phyloP scores from a whole-genome alignment of 106 monocot species.

The Dendrobium nobile region DNA sequence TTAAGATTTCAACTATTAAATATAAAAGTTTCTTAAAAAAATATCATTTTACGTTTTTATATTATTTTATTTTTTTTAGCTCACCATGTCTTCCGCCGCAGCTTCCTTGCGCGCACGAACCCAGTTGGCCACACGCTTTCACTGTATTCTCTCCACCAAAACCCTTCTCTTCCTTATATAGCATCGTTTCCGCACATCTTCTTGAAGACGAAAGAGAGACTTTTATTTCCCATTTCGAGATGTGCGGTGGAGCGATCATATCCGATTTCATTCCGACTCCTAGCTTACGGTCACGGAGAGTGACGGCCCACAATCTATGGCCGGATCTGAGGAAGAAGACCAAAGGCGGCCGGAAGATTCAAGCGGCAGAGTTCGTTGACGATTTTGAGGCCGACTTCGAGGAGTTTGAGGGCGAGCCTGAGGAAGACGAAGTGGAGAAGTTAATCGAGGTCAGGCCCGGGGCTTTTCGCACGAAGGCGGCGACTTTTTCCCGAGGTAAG shows the following conservation, averaged over 20 bases:
- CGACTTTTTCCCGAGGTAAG: slow-evolving; percentile 12
- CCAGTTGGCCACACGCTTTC: too few relatives aligned
- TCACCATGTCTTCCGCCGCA: too few relatives aligned
- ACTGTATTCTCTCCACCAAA: too few relatives aligned
- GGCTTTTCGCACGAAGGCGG: not conserved
- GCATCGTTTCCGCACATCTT: too few relatives aligned
- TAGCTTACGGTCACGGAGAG: slow-evolving; percentile 1
- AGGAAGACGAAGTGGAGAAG: slow-evolving; percentile 14
- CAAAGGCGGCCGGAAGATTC: slow-evolving; percentile 1
- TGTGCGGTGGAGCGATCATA: slow-evolving; percentile 24
- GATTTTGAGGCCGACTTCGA: slow-evolving; percentile 35
- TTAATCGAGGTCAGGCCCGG: slow-evolving; percentile 21
- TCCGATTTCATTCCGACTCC: slow-evolving; percentile 17
- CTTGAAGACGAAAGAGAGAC: not conserved
- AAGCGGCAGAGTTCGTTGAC: slow-evolving; percentile 18
- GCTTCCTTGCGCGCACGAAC: too few relatives aligned
- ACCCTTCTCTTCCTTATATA: too few relatives aligned
- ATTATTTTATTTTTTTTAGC: too few relatives aligned
- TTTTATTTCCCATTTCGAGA: not conserved
- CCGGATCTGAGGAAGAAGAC: slow-evolving; percentile 20
- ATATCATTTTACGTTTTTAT: too few relatives aligned
- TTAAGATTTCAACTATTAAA: too few relatives aligned
- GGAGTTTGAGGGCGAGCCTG: slow-evolving; percentile 35
- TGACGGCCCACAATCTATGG: slow-evolving; percentile 30
- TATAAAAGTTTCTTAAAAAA: too few relatives aligned